phyloP scores from a whole-genome alignment of 1,139 yeast species.

The Debaryomycetaceae sp. region DNA sequence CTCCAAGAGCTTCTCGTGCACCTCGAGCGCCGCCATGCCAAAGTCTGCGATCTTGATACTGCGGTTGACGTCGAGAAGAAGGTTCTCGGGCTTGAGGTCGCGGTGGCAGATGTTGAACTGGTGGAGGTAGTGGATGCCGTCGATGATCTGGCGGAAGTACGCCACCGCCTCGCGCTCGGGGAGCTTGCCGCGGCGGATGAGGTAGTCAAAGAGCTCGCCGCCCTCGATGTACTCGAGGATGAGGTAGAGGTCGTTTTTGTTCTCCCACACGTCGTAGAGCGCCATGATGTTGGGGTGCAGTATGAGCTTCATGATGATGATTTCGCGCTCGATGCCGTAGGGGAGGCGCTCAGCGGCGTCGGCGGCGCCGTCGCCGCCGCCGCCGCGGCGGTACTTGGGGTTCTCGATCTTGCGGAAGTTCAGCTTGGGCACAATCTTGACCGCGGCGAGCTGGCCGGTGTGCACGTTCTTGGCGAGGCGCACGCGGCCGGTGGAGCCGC shows the following conservation, averaged over 20 bases:
- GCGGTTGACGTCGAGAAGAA: constrained; percentile 77
- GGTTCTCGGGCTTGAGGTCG: constrained; percentile 92
- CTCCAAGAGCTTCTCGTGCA: constrained; percentile 77
- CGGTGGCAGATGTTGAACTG: constrained; percentile 93
- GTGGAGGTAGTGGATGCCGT: constrained; percentile 91
- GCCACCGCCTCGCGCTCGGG: constrained; percentile 87
- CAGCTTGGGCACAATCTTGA: constrained; percentile 90
- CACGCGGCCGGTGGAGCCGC: constrained; percentile 95
- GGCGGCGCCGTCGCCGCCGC: constrained; percentile 39
- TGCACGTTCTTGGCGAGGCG: constrained; percentile 81
- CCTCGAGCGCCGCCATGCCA: constrained; percentile 99
- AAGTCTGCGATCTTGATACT: constrained; percentile 96
- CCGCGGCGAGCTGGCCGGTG: constrained; percentile 91
- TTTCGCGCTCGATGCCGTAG: constrained; percentile 94
- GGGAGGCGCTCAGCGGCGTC: constrained; percentile 66
- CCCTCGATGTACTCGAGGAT: constrained; percentile 96
- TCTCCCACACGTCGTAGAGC: constrained; percentile 98
- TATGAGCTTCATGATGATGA: constrained; percentile 84
- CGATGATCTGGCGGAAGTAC: constrained; percentile 87
- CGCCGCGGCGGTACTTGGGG: constrained; percentile 37
- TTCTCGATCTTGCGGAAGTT: constrained; percentile 52
- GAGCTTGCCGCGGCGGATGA: constrained; percentile 81
- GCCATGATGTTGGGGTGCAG: constrained; percentile 94
- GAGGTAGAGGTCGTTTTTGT: constrained; percentile 84
- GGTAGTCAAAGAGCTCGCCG: constrained; percentile 90